These are phyloP conservation scores for Citrus inodora DNA, from an alignment of 345 rosid species.

Conservation along the genomic window DNA sequence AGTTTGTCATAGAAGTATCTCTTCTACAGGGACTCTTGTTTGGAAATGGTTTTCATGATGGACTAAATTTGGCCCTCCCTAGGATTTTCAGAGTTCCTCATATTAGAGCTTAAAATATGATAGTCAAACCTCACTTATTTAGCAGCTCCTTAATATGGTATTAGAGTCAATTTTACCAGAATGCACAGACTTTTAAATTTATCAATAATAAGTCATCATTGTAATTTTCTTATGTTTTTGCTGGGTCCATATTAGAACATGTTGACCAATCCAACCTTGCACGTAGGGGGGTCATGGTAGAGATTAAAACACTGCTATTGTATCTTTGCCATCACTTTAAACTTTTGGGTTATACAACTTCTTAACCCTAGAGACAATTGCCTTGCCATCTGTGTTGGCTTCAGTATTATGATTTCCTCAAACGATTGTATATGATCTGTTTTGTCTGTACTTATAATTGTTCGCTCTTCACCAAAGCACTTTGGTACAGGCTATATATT, in stretches of 20 bases:
- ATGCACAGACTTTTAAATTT: neutral
- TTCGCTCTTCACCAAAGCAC: neutral
- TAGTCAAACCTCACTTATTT: neutral
- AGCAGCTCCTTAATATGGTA: neutral
- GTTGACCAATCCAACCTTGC: neutral
- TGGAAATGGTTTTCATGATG: neutral
- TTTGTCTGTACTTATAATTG: neutral
- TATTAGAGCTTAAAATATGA: neutral
- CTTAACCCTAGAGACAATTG: neutral
- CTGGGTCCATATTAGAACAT: neutral
- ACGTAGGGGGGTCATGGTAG: neutral
- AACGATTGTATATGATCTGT: neutral
- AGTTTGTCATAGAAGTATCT: neutral
- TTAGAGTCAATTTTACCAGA: neutral
- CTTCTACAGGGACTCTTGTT: neutral
- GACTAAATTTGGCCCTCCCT: neutral
- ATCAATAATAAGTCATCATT: neutral
- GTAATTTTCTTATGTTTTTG: neutral
- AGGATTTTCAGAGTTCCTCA: neutral
- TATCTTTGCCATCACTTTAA: too few species aligned
- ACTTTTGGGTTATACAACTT: neutral
- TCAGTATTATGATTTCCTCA: neutral
- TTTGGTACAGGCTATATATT: neutral
- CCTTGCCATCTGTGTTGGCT: neutral
- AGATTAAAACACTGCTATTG: neutral